Base-by-base conservation (phyloP, 2,329 filamentous ascomycete genomes). In the Lomentospora prolificans region DNA sequence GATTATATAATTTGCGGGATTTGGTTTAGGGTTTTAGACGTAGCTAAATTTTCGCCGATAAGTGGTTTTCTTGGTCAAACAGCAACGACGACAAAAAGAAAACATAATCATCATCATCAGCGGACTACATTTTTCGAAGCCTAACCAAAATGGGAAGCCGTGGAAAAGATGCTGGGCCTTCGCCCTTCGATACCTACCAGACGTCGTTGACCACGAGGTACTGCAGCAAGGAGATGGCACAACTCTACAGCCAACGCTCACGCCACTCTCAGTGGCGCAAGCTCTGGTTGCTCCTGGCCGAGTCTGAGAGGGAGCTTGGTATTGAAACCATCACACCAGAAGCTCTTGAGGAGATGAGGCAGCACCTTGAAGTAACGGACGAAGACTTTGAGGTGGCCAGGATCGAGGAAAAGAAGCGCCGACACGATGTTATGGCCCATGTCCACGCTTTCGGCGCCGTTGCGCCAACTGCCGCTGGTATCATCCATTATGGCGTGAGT, bases 251-350 rank as follows among this genome's bases (percentile, higher is more conserved):
- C 41, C 41, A 80, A 61, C 81, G 89, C 48, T 85, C 82, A 55
- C 80, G 90, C 28, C 83, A 85, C 69, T 85, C 82, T 44, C 90
- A 83, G 56, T 95, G 89, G 90, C 83, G 90, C 60, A 79, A 88
- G 67, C 81, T 96, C n/a, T 96, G 91, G 90, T 75, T 92, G 44
- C 84, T 79, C 72, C 85, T 96, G 9, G 90, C 90, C 24, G 86
- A 95, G 75, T 77, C 80, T 8, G 86, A 96, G 75, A 84, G 84
- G 68, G 86, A 91, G 69, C 79, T 95, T 2, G 90, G 90, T 2
- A 80, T 95, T 50, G 74, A 80, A 7, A 67, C 72, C 48, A 91
- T 96, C 66, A 84, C 81, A 12, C 69, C 79, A 19, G 82, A 92
- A 64, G 90, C 90, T 7, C 75, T 96, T 53, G 78, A 84, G 58